These are phyloP conservation scores for Dactylellina drechsleri DNA, from an alignment of 2,329 filamentous ascomycete species.

Conservation along the genomic window DNA sequence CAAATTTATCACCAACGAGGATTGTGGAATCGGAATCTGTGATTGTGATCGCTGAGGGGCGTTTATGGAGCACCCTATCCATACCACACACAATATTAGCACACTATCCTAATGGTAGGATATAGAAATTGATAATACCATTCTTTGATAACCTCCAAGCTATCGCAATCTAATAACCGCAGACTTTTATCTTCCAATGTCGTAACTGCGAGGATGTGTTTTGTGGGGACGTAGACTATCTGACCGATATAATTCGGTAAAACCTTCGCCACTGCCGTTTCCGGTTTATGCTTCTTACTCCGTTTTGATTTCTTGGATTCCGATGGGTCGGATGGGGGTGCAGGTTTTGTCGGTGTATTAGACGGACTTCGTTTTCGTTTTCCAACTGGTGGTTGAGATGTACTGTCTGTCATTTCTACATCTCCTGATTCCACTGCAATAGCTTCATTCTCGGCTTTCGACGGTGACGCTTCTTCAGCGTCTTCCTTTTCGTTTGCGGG, in stretches of 20 bases:
- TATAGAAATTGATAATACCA: neutral
- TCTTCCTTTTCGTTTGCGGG: slow-evolving; percentile 1
- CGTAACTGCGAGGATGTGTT: slow-evolving; percentile 77
- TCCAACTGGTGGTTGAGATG: slow-evolving; percentile 27
- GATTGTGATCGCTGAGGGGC: slow-evolving; percentile 79
- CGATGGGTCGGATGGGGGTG: neutral
- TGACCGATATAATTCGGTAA: slow-evolving; percentile 59
- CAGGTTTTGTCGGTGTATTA: slow-evolving; percentile 6
- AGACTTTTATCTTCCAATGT: slow-evolving; percentile 93
- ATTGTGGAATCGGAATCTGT: slow-evolving; percentile 77
- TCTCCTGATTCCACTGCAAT: slow-evolving; percentile 7
- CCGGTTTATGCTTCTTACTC: slow-evolving; percentile 16
- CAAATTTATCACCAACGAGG: slow-evolving; percentile 91
- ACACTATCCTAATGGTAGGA: neutral
- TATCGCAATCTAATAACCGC: slow-evolving; percentile 79
- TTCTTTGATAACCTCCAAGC: slow-evolving; percentile 75
- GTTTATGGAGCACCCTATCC: slow-evolving; percentile 82
- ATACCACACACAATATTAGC: slow-evolving; percentile 25
- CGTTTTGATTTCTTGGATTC: slow-evolving; percentile 19
- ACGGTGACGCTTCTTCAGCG: slow-evolving; percentile 5
- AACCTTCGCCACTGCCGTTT: slow-evolving; percentile 3
- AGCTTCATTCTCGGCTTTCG: slow-evolving; percentile 4
- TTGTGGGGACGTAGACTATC: slow-evolving; percentile 65
- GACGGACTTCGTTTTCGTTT: slow-evolving; percentile 52
- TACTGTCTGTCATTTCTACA: slow-evolving; percentile 30